Evolutionary conservation across 2,329 filamentous ascomycete genomes (phyloP).

Genomic region (Claviceps arundinis): DNA sequence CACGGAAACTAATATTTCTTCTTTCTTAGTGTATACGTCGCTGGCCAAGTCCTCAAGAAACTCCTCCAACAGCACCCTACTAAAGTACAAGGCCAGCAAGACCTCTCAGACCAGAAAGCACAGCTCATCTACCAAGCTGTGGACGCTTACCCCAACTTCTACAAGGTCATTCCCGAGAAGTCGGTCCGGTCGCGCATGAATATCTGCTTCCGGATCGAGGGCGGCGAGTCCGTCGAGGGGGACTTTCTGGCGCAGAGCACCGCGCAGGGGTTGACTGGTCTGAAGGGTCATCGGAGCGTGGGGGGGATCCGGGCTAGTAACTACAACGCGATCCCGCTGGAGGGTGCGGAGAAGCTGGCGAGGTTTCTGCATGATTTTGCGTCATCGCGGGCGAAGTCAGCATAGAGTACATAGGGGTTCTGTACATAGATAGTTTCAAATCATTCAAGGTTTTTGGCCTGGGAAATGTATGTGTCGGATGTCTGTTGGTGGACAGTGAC

Average conservation of each 20-base stretch:
- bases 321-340: conserved; percentile 3
- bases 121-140: conserved; percentile 26
- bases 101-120: conserved; percentile 61
- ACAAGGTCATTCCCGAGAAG: conserved; percentile 64
- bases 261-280: conserved; percentile 54
- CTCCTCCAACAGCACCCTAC: conserved; percentile 52
- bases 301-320: conserved; percentile 38
- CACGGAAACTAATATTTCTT: not conserved
- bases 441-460: too few species aligned
- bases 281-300: conserved; percentile 82
- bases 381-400: not conserved
- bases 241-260: conserved; percentile 64
- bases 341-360: conserved; percentile 5
- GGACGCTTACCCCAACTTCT: conserved; percentile 22
- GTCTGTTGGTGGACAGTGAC: too few species aligned
- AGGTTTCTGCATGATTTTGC: conserved; percentile 2
- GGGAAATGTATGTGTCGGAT: too few species aligned
- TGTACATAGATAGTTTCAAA: too few species aligned
- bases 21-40: conserved; percentile 59
- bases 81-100: conserved; percentile 66
- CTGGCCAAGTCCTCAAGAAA: conserved; percentile 73
- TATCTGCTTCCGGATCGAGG: conserved; percentile 72
- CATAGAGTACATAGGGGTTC: too few species aligned
- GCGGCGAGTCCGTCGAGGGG: conserved; percentile 60
- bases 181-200: conserved; percentile 78